These are phyloP conservation scores for Vaccinium corymbosum DNA, from an alignment of 148 eudicot genomes.

Conservation along the genomic window DNA sequence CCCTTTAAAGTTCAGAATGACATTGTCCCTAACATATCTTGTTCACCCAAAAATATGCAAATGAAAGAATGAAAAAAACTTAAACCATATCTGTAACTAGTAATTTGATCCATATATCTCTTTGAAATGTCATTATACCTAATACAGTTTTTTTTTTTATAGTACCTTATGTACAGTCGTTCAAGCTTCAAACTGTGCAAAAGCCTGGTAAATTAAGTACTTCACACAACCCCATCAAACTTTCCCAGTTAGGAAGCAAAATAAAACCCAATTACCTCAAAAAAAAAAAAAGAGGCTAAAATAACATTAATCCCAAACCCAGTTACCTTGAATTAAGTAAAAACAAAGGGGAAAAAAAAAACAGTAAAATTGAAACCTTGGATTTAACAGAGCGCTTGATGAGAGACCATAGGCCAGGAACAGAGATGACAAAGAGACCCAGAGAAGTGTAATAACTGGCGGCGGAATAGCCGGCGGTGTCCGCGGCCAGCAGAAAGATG, in stretches of 20 bases:
- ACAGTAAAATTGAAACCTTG: conserved; percentile 41
- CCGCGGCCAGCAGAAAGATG: conserved; percentile 38
- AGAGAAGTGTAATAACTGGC: conserved; percentile 97
- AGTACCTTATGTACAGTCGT: neutral
- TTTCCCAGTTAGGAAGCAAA: neutral
- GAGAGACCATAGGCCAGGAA: conserved; percentile 98
- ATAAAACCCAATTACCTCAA: neutral
- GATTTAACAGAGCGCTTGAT: conserved; percentile 98
- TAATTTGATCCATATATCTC: neutral
- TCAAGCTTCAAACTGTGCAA: neutral
- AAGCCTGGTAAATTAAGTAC: no score
- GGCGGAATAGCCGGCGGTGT: conserved; percentile 49
- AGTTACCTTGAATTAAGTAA: neutral
- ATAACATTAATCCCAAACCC: neutral
- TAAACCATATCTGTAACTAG: neutral
- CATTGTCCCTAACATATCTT: neutral
- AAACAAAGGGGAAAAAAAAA: neutral
- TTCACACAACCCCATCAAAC: neutral
- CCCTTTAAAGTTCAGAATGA: neutral
- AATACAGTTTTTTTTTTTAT: no score
- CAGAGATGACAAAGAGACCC: conserved; percentile 91
- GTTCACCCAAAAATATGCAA: neutral
- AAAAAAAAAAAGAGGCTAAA: neutral
- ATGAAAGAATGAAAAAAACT: neutral
- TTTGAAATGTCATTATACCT: neutral